Evolutionary conservation across 192 early-diverging fungal species (phyloP).

Genomic region (Spizellomyces sp.): DNA sequence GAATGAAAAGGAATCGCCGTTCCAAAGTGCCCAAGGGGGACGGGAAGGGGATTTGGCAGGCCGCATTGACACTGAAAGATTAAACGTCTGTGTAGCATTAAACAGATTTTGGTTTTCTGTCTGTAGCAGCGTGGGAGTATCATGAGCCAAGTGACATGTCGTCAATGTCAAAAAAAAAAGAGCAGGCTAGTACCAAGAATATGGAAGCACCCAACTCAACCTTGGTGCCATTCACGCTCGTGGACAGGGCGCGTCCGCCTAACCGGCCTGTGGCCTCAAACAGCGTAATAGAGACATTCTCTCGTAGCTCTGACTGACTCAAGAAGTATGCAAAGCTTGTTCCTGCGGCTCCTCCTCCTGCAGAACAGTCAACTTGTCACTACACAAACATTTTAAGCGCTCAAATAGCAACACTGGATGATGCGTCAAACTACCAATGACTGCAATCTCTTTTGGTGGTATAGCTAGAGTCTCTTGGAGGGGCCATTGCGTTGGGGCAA

Average conservation of each 20-base stretch:
- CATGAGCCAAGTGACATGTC: not conserved
- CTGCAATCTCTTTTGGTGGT: too few relatives aligned
- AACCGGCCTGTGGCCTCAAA: constrained; percentile 14
- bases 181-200: not conserved
- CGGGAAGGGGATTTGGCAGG: not conserved
- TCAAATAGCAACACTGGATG: too few relatives aligned
- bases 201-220: constrained; percentile 26
- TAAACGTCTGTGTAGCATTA: constrained; percentile 16
- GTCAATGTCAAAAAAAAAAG: not conserved
- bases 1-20: constrained; percentile 12
- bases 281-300: constrained; percentile 1
- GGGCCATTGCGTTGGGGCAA: too few relatives aligned
- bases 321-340: constrained; percentile 25
- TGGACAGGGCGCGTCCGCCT: constrained; percentile 14
- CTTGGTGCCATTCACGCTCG: not conserved
- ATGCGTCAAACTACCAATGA: too few relatives aligned
- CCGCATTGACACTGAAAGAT: not conserved
- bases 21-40: constrained; percentile 25
- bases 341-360: constrained; percentile 31
- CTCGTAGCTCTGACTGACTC: not conserved
- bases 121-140: not conserved
- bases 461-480: too few relatives aligned
- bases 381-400: too few relatives aligned
- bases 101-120: constrained; percentile 25
- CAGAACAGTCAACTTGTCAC: not conserved